phyloP scores from a whole-genome alignment of 2,329 filamentous ascomycete species.

The Paraphoma chrysanthemicola region DNA sequence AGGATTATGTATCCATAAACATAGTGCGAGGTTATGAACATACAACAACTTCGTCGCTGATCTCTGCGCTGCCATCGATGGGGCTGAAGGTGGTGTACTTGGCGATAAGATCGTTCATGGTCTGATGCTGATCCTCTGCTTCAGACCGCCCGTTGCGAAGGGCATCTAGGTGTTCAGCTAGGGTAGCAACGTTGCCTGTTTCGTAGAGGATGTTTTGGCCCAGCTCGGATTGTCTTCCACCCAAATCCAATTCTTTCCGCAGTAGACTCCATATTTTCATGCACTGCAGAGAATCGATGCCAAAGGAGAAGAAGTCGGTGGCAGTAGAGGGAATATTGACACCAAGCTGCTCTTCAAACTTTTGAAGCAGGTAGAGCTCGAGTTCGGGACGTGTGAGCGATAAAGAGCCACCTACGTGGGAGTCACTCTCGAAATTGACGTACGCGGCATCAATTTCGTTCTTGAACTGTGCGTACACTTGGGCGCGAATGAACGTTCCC shows the following conservation, averaged over 20 bases:
- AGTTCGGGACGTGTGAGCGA: constrained; percentile 38
- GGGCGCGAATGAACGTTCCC: constrained; percentile 62
- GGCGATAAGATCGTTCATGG: constrained; percentile 57
- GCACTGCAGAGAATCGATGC: constrained; percentile 66
- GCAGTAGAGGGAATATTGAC: constrained; percentile 38
- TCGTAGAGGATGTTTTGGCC: constrained; percentile 68
- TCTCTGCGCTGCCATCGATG: not conserved
- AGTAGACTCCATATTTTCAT: constrained; percentile 63
- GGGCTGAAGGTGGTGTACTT: constrained; percentile 51
- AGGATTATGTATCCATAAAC: not conserved
- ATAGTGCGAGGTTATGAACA: not conserved
- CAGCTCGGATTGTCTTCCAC: constrained; percentile 50
- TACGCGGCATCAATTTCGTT: constrained; percentile 58
- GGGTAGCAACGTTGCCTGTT: constrained; percentile 55
- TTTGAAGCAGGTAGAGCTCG: constrained; percentile 33
- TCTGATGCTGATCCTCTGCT: constrained; percentile 46
- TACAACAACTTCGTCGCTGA: constrained; percentile 18
- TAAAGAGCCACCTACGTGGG: constrained; percentile 22
- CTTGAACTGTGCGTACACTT: constrained; percentile 58
- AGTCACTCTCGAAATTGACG: constrained; percentile 27
- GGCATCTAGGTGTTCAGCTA: constrained; percentile 55
- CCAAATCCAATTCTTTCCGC: constrained; percentile 58
- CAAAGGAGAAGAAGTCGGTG: constrained; percentile 65
- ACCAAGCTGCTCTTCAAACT: constrained; percentile 26
- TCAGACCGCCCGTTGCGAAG: constrained; percentile 49